phyloP scores from a whole-genome alignment of 1,139 yeast genomes.

The Yamadazyma dendronema region DNA sequence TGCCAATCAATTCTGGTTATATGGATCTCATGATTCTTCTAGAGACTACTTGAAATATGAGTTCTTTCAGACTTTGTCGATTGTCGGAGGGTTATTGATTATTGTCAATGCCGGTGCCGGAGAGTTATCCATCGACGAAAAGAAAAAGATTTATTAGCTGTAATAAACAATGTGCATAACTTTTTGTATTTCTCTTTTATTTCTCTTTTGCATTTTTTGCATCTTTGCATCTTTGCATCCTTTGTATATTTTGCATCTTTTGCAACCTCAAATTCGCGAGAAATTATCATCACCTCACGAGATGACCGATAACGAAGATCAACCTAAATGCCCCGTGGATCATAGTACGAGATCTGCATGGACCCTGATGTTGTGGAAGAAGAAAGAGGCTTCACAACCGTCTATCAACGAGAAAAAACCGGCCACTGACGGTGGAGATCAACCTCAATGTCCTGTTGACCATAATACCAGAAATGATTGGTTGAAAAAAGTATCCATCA shows the following conservation, averaged over 20 bases:
- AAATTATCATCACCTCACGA: neutral
- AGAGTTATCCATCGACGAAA: constrained; percentile 87
- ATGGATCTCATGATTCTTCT: constrained; percentile 65
- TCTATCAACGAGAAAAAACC: neutral
- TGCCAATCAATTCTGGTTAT: constrained; percentile 89
- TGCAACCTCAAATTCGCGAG: neutral
- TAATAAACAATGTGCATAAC: constrained; percentile 1
- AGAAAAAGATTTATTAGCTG: constrained; percentile 93
- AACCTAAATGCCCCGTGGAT: constrained; percentile 25
- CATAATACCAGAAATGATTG: constrained; percentile 58
- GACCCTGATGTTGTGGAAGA: constrained; percentile 12
- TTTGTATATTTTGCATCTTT: neutral
- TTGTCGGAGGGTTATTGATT: constrained; percentile 88
- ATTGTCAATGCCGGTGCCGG: constrained; percentile 98
- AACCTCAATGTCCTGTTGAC: constrained; percentile 66
- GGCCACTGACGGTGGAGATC: constrained; percentile 16
- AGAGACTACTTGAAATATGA: constrained; percentile 92
- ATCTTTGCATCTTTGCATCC: neutral
- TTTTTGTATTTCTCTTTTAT: neutral
- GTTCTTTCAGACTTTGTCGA: constrained; percentile 90
- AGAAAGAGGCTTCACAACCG: constrained; percentile 14
- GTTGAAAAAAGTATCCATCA: constrained; percentile 42
- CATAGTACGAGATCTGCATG: constrained; percentile 19
- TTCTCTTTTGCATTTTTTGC: neutral
- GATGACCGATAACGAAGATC: constrained; percentile 9